Evolutionary conservation across 805 yeast genomes (phyloP), one percentile per base, ranked within the genome.

Genomic region (Ogataea siamensis): DNA sequence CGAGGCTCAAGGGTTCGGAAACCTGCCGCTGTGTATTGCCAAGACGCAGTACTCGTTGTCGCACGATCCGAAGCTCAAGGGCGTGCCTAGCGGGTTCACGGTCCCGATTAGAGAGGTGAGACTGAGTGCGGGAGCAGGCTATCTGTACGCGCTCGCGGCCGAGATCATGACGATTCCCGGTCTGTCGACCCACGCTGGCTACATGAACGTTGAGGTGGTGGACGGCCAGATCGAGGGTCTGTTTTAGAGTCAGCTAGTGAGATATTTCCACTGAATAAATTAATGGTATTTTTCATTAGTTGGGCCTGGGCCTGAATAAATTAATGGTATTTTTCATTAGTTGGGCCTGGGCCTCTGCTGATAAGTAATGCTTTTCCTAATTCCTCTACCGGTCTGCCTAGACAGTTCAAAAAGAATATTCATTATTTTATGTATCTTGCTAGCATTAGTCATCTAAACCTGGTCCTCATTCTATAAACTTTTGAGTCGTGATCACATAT

Each of bases 91-190:
- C 14, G 91, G 83, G 1, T 84, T 83, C 66, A 77, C 71, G 26
- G 79, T 84, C 68, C 94, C 94, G 40, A 80, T 84, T 51, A 74
- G 91, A 67, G 94, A 84, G 51, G 80, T 84, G 41, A 74, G 86
- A 58, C 73, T 81, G 50, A 88, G 89, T 63, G 91, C 91, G 28
- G 94, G 94, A 64, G 93, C 93, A 25, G 93, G 93, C 4, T 84
- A 84, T 63, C 70, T 84, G 62, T 84, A 83, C 56, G 93, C 91
- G 5, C 70, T 84, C 53, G 93, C 94, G 5, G 93, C 87, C 38
- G 89, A 83, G 62, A 84, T 84, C 55, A 86, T 80, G 70, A 84
- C 94, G 30, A 84, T 84, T 54, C 94, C 94, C 19, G 93, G 94
- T 43, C 71, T 84, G 59, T 86, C 93, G 41, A 84, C 94, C 4